Base-by-base conservation (phyloP, 768 basidiomycete species). In the Lactarius psammicola region DNA sequence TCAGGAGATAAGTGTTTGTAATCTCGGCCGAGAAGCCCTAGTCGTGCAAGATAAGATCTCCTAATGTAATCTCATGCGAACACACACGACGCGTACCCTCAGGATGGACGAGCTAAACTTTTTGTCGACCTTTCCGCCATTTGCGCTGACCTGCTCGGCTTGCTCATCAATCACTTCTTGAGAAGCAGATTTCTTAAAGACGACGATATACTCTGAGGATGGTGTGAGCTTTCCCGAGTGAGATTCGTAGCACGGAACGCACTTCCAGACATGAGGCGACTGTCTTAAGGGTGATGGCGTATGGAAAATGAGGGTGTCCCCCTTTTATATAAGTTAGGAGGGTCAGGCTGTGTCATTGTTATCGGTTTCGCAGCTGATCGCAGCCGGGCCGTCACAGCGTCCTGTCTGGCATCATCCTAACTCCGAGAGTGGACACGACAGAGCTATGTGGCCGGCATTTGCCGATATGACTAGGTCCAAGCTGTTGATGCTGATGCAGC, bases 151-250 rank as follows among this genome's bases (percentile, higher is more conserved):
- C 1, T 78, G 73, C 0, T 75, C 65, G 8, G 73, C 77, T 64
- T 78, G 84, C 56, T 79, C 68, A 38, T 80, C 69, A 38, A 86
- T 77, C 60, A 79, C 72, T 10, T 78, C 79, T 42, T 75, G 58
- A 31, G 79, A 72, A 46, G 78, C 82, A 31, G 63, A 54, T 2
- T 80, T 73, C 73, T 85, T 85, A 77, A 87, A 86, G 8, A 84
- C 78, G 49, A 87, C 80, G 61, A 86, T 85, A 70, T 79, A 85
- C 68, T 75, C 84, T 86, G 71, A 6, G 7, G 36, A 36, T 26
- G 53, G 31, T 13, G 55, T 61, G 62, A 73, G 71, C 67, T 71
- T 66, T 64, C 69, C 46, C n/a, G n/a, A n/a, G n/a, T n/a, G 7
- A 15, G 1, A 28, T 11, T 18, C 2, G 38, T 3, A 20, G 58